A percentile compares a stretch with the other conserved stretches of the same genome.
Evolutionary conservation across 106 monocot genomes (phyloP).

Genomic region (Allium cepa): DNA sequence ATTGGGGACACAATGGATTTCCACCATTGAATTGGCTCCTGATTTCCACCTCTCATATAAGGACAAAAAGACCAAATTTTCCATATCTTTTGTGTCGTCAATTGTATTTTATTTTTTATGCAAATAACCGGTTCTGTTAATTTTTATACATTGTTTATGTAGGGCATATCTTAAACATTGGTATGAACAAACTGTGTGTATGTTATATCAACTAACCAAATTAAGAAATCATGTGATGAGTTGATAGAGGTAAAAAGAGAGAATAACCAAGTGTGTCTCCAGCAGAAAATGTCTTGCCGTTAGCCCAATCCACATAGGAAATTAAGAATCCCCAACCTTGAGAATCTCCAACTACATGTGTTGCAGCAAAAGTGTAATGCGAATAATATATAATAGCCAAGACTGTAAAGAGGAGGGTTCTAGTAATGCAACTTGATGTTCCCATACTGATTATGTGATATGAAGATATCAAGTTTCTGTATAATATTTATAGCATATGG

Average conservation of each 20-base stretch:
- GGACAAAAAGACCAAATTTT: too few relatives aligned
- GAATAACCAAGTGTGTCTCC: constrained; percentile 35
- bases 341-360: constrained; percentile 36
- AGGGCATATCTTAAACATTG: too few relatives aligned
- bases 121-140: too few relatives aligned
- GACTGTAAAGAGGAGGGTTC: background rate
- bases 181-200: too few relatives aligned
- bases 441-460: background rate
- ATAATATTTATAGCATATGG: background rate
- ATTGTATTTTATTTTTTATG: too few relatives aligned
- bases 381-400: constrained; percentile 15
- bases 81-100: too few relatives aligned
- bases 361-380: constrained; percentile 5
- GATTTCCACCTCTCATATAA: too few relatives aligned
- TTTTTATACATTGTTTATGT: too few relatives aligned
- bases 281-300: constrained; percentile 21
- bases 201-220: background rate
- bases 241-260: background rate
- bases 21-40: too few relatives aligned
- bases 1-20: too few relatives aligned
- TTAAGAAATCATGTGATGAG: constrained; percentile 2
- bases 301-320: constrained; percentile 28
- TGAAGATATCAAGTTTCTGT: background rate
- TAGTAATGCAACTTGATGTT: constrained; percentile 1
- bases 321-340: constrained; percentile 49